Percentiles rank a stretch among this genome's conserved stretches.
Evolutionary conservation across 495 filamentous ascomycete genomes (phyloP).

Genomic region (Aspergillus carlsbadensis): DNA sequence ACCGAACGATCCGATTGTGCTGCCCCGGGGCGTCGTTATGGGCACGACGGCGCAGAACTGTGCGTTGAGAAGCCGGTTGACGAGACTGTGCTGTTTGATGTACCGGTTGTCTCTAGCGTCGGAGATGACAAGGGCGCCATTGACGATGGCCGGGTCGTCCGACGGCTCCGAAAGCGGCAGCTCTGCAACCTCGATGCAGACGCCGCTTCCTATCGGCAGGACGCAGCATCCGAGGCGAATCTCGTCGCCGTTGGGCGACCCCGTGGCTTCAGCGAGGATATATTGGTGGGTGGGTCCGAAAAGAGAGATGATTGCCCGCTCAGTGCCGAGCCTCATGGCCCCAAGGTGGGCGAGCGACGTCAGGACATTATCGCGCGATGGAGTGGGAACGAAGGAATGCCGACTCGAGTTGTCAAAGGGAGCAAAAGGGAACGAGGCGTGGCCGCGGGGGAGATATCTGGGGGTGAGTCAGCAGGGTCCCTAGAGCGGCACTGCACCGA

Average conservation of each 20-base stretch:
- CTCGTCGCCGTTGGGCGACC: conserved; percentile 36
- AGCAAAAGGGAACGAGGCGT: conserved; percentile 17
- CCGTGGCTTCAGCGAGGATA: conserved; percentile 60
- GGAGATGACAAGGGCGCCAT: conserved; percentile 30
- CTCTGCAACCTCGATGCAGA: conserved; percentile 43
- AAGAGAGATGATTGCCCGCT: conserved; percentile 53
- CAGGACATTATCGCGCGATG: conserved; percentile 54
- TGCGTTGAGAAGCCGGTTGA: neutral
- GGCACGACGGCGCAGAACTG: conserved; percentile 63
- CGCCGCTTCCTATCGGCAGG: conserved; percentile 37
- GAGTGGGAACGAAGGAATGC: conserved; percentile 12
- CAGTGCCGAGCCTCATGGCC: conserved; percentile 45
- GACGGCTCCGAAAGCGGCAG: neutral
- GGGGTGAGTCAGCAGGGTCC: neutral
- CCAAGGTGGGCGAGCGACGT: conserved; percentile 61
- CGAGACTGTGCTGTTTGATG: neutral
- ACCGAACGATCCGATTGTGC: conserved; percentile 60
- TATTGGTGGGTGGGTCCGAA: conserved; percentile 53
- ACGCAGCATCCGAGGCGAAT: conserved; percentile 43
- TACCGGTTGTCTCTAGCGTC: conserved; percentile 15
- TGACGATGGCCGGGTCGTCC: conserved; percentile 19
- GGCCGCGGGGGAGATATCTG: conserved; percentile 22
- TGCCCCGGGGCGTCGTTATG: conserved; percentile 54
- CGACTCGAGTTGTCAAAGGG: conserved; percentile 19
- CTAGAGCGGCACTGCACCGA: neutral